These are phyloP conservation scores for Suillus brevipes DNA, from an alignment of 768 basidiomycete species.

Conservation along the genomic window DNA sequence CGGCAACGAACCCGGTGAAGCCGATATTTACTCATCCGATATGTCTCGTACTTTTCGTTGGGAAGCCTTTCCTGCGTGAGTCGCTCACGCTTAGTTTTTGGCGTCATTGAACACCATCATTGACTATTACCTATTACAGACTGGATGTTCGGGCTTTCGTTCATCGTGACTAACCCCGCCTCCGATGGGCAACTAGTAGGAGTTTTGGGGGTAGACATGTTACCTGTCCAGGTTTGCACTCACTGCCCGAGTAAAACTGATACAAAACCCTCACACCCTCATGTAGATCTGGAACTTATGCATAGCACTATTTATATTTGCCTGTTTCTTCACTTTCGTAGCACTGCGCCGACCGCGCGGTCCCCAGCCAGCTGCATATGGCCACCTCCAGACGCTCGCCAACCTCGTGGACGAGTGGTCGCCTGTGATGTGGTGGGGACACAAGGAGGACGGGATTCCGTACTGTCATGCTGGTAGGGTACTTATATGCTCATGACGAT, in stretches of 20 bases:
- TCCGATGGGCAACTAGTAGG: too few relatives aligned
- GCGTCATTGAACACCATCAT: neutral
- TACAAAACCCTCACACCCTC: neutral
- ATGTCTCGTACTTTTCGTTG: constrained; percentile 17
- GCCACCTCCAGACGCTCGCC: constrained; percentile 34
- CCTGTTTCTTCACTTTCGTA: constrained; percentile 18
- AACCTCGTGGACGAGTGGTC: constrained; percentile 40
- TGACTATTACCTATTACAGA: constrained; percentile 18
- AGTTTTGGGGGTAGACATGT: too few relatives aligned
- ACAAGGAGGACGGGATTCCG: constrained; percentile 15
- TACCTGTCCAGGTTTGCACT: constrained; percentile 18
- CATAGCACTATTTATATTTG: constrained; percentile 21
- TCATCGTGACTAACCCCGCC: too few relatives aligned
- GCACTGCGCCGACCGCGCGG: constrained; percentile 20
- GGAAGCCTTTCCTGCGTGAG: constrained; percentile 30
- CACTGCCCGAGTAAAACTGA: neutral
- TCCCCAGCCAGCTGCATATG: constrained; percentile 33
- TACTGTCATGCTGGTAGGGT: constrained; percentile 22
- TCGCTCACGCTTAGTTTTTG: neutral
- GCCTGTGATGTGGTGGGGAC: constrained; percentile 33
- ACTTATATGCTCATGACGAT: neutral
- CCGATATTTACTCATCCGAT: constrained; percentile 21
- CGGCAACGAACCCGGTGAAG: constrained; percentile 21
- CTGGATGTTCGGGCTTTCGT: constrained; percentile 27
- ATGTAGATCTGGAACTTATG: constrained; percentile 29